These are phyloP conservation scores for Nyctanthes arbortristis DNA, from an alignment of 257 asterid species.

Conservation along the genomic window DNA sequence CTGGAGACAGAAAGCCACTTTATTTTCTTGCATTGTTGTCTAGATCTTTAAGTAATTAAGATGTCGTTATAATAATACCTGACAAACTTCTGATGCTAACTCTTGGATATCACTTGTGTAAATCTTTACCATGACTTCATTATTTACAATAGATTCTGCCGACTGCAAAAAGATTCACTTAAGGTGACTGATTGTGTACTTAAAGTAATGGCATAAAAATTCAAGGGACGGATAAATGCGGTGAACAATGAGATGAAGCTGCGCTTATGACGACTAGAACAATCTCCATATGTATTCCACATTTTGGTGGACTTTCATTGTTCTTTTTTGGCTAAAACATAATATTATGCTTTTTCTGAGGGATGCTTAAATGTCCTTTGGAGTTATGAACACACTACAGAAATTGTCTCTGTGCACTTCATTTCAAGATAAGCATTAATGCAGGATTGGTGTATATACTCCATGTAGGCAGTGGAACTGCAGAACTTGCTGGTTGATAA, in stretches of 20 bases:
- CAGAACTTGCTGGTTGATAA: neutral
- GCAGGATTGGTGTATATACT: no score
- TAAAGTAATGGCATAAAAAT: neutral
- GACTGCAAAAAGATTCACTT: neutral
- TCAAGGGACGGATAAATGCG: neutral
- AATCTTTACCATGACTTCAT: no score
- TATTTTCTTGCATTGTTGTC: neutral
- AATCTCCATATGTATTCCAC: no score
- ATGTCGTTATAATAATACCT: neutral
- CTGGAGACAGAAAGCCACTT: slow-evolving; percentile 4
- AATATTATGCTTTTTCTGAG: no score
- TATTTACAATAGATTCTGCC: neutral
- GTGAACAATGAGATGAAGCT: neutral
- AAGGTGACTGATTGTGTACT: neutral
- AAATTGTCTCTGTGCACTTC: no score
- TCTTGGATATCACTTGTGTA: no score
- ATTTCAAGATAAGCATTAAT: no score
- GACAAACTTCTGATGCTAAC: neutral
- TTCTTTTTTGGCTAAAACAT: no score
- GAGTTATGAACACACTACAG: no score
- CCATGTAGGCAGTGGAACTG: neutral
- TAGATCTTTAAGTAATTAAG: neutral
- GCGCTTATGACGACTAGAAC: no score
- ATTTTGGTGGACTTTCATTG: no score
- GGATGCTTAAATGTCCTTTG: no score